Conservation (phyloP, 2,329 filamentous ascomycete genomes). For the Colletotrichum lupini region DNA sequence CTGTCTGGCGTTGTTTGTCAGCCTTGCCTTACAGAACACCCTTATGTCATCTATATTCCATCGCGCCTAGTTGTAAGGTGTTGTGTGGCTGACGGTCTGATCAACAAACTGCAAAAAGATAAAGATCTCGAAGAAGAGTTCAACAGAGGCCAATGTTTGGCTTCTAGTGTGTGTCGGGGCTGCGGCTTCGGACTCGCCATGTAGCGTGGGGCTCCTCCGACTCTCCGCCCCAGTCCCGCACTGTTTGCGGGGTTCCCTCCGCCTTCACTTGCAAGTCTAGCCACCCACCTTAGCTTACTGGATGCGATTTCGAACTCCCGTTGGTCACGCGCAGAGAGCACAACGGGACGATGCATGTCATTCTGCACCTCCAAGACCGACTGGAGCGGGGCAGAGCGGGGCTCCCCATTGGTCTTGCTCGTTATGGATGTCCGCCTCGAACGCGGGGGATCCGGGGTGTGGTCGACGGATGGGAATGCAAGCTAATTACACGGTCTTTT, state of each 20-base stretch:
- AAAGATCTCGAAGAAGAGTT: too few relatives aligned
- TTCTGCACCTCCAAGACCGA: neutral
- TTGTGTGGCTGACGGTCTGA: neutral
- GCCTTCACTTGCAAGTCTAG: neutral
- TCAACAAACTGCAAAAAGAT: neutral
- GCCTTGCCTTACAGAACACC: neutral
- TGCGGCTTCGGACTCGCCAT: too few relatives aligned
- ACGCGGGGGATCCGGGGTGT: too few relatives aligned
- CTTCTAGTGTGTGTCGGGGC: neutral
- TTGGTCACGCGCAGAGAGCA: neutral
- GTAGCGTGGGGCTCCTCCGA: too few relatives aligned
- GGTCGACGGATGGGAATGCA: neutral
- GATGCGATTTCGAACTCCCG: neutral
- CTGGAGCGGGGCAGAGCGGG: neutral
- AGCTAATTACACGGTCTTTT: too few relatives aligned
- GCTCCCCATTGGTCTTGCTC: neutral
- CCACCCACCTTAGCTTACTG: neutral
- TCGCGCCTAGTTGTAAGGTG: neutral
- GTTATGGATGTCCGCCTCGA: neutral
- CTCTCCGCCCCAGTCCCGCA: too few relatives aligned
- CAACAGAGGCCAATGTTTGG: too few relatives aligned
- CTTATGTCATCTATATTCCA: neutral
- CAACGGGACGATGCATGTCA: slow-evolving; percentile 1
- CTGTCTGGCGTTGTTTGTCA: slow-evolving; percentile 6
- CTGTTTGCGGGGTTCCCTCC: slow-evolving; percentile 2